Evolutionary conservation across 306 rosid genomes (phyloP).

Genomic region (Geum urbanum): DNA sequence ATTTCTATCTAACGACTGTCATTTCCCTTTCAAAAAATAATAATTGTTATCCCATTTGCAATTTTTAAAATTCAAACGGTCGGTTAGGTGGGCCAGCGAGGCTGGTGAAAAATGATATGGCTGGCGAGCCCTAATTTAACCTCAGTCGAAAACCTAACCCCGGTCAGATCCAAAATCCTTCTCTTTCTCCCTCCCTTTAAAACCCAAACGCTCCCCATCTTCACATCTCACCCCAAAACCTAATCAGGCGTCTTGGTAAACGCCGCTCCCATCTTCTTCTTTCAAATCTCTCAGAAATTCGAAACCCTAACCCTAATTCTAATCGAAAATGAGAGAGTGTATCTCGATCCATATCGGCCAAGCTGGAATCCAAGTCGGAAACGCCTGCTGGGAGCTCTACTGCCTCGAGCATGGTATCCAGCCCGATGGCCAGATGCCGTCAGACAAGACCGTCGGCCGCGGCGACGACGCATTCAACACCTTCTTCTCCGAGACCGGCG

Average conservation of each 20-base stretch:
- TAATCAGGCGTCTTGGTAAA: conserved; percentile 68
- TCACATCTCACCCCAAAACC: not conserved
- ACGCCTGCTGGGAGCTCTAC: conserved; percentile 84
- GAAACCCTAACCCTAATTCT: not conserved
- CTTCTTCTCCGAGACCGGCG: conserved; percentile 82
- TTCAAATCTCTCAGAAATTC: not conserved
- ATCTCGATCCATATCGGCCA: conserved; percentile 83
- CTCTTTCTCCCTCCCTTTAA: conserved; percentile 17
- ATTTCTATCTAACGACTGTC: no score
- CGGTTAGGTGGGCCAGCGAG: conserved; percentile 1
- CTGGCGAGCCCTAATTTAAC: conserved; percentile 30
- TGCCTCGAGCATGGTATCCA: conserved; percentile 79
- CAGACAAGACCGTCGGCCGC: conserved; percentile 76
- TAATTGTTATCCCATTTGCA: not conserved
- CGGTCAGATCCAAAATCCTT: conserved; percentile 15
- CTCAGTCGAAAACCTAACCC: conserved; percentile 26
- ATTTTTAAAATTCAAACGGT: conserved; percentile 14
- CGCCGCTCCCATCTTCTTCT: conserved; percentile 33
- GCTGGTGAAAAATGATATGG: not conserved
- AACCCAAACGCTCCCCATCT: not conserved
- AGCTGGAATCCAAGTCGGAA: conserved; percentile 85
- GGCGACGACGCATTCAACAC: conserved; percentile 94
- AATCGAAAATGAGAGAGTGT: conserved; percentile 69
- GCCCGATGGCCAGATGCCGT: conserved; percentile 88
- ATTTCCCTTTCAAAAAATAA: not conserved